Conservation (phyloP, 1,284 basidiomycete genomes). For the Heliocybe sulcata region DNA sequence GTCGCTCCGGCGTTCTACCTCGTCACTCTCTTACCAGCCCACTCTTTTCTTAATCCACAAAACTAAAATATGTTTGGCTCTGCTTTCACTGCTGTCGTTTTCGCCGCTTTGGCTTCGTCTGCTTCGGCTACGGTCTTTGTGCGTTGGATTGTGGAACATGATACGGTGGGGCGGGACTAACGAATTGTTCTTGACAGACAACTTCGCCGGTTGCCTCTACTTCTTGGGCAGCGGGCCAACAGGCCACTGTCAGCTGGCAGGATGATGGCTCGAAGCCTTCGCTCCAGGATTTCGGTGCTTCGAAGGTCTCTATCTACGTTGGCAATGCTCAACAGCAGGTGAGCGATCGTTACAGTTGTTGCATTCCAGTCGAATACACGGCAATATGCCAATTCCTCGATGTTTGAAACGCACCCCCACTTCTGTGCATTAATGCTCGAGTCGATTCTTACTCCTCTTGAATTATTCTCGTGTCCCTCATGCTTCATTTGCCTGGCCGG, state of each 20-base stretch:
- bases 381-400: no score
- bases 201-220: slow-evolving; percentile 51
- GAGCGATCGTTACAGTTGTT: slow-evolving; percentile 5
- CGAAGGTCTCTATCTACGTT: slow-evolving; percentile 62
- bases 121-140: slow-evolving; percentile 55
- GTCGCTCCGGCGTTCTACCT: not conserved
- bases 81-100: slow-evolving; percentile 31
- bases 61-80: slow-evolving; percentile 40
- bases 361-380: no score
- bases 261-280: slow-evolving; percentile 52
- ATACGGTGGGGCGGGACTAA: slow-evolving; percentile 7
- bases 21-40: slow-evolving; percentile 27
- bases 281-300: slow-evolving; percentile 51
- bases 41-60: slow-evolving; percentile 20
- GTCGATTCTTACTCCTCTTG: slow-evolving; percentile 2
- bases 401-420: no score
- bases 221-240: slow-evolving; percentile 51
- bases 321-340: slow-evolving; percentile 61
- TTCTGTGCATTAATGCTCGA: not conserved
- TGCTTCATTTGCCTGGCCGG: not conserved
- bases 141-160: slow-evolving; percentile 20
- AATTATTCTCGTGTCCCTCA: not conserved
- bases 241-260: slow-evolving; percentile 58
- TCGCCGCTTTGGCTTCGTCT: slow-evolving; percentile 47
- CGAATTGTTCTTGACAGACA: slow-evolving; percentile 30